Conservation (phyloP, 495 filamentous ascomycete genomes). For the Penicillium coffeae region DNA sequence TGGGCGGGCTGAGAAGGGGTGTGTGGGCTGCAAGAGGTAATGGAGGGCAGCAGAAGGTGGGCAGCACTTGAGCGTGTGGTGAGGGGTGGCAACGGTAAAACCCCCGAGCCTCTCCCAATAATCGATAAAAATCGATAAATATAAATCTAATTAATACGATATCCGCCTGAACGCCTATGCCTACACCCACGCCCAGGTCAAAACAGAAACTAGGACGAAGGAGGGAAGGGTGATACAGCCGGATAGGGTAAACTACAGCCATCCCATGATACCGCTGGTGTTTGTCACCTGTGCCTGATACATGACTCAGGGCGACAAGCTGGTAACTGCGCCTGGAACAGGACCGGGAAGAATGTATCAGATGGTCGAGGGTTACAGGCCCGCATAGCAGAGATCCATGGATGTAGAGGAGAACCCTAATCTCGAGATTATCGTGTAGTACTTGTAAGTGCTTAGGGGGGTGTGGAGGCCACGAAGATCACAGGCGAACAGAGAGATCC, state of each 20-base stretch:
- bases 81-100: conserved; percentile 22
- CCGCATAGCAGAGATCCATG: too few relatives aligned
- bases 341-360: conserved; percentile 38
- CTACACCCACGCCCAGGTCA: conserved; percentile 1
- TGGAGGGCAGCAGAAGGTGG: conserved; percentile 5
- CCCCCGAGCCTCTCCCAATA: conserved; percentile 13
- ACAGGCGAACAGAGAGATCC: conserved; percentile 13
- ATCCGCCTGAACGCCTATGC: too few relatives aligned
- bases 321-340: conserved; percentile 9
- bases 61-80: conserved; percentile 5
- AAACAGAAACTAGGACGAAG: conserved; percentile 20
- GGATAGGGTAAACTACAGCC: conserved; percentile 19
- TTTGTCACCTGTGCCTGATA: conserved; percentile 41
- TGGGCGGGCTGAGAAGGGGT: neutral
- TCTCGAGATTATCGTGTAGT: conserved; percentile 16
- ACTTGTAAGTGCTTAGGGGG: too few relatives aligned
- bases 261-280: conserved; percentile 28
- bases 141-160: conserved; percentile 2
- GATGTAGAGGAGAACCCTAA: conserved; percentile 20
- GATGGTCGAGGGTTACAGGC: conserved; percentile 33
- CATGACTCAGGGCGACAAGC: conserved; percentile 33
- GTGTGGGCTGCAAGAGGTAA: neutral
- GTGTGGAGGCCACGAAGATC: conserved; percentile 1
- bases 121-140: neutral
- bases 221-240: conserved; percentile 32